These are phyloP conservation scores for Diutina rugosa DNA, from an alignment of 1,139 yeast genomes.

Conservation along the genomic window DNA sequence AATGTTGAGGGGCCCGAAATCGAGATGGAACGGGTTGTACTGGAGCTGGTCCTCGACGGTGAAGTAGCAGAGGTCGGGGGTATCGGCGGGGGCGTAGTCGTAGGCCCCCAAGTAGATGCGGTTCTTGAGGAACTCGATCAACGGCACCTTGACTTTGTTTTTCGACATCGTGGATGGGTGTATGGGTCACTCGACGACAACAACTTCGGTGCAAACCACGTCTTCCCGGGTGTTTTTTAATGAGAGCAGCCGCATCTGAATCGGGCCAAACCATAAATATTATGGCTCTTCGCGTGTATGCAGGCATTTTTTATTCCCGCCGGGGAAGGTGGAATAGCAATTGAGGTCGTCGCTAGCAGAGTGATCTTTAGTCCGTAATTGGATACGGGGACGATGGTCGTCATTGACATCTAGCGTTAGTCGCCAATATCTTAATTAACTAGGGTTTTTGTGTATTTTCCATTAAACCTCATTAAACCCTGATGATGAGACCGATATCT, in stretches of 20 bases:
- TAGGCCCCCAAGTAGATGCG: conserved; percentile 87
- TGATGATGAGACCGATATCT: too few species aligned
- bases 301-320: background rate
- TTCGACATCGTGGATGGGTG: background rate
- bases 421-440: too few species aligned
- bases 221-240: background rate
- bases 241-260: background rate
- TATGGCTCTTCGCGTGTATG: background rate
- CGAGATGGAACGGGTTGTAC: conserved; percentile 86
- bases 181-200: background rate
- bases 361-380: too few species aligned
- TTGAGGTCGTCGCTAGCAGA: background rate
- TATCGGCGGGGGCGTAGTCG: conserved; percentile 67
- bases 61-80: conserved; percentile 67
- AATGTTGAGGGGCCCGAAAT: conserved; percentile 90
- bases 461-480: too few species aligned
- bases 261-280: background rate
- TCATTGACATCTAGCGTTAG: too few species aligned
- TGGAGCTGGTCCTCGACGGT: conserved; percentile 88
- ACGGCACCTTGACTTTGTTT: conserved; percentile 1
- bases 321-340: background rate
- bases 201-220: background rate
- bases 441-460: too few species aligned
- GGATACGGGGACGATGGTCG: too few species aligned
- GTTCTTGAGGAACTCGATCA: conserved; percentile 10